Evolutionary conservation across 192 early-diverging fungal genomes (phyloP).

Genomic region (Gaertneriomyces semiglobifer): DNA sequence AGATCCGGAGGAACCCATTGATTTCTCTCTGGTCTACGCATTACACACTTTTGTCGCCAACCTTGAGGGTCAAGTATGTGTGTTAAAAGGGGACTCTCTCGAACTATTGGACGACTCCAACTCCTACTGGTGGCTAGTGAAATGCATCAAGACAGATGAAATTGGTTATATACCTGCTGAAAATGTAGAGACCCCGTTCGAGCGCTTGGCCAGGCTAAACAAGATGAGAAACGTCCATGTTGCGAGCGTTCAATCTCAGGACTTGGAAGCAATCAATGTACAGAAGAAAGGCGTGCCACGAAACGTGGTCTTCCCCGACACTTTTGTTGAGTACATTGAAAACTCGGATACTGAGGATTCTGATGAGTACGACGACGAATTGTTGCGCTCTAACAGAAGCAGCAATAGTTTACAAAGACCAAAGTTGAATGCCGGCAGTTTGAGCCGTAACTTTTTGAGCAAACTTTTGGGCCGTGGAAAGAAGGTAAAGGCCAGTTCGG

Average conservation of each 20-base stretch:
- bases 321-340: slow-evolving; percentile 41
- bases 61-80: slow-evolving; percentile 79
- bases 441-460: slow-evolving; percentile 12
- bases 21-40: slow-evolving; percentile 77
- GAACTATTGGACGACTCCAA: slow-evolving; percentile 79
- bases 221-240: slow-evolving; percentile 68
- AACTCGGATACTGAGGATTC: slow-evolving; percentile 44
- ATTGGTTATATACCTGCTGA: slow-evolving; percentile 89
- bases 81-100: slow-evolving; percentile 72
- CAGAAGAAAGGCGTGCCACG: slow-evolving; percentile 13
- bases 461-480: too few species aligned
- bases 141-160: slow-evolving; percentile 61
- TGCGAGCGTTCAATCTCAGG: slow-evolving; percentile 40
- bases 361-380: slow-evolving; percentile 25
- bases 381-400: neutral
- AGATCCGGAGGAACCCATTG: slow-evolving; percentile 49
- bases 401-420: neutral
- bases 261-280: slow-evolving; percentile 25
- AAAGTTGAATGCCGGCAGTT: slow-evolving; percentile 2
- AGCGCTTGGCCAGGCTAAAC: slow-evolving; percentile 74
- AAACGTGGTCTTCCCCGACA: slow-evolving; percentile 39
- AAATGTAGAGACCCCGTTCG: slow-evolving; percentile 82
- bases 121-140: slow-evolving; percentile 74
- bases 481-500: too few species aligned
- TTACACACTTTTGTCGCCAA: slow-evolving; percentile 82